Conservation (phyloP, 148 eudicot species). For the Chenopodium berlandieri region DNA sequence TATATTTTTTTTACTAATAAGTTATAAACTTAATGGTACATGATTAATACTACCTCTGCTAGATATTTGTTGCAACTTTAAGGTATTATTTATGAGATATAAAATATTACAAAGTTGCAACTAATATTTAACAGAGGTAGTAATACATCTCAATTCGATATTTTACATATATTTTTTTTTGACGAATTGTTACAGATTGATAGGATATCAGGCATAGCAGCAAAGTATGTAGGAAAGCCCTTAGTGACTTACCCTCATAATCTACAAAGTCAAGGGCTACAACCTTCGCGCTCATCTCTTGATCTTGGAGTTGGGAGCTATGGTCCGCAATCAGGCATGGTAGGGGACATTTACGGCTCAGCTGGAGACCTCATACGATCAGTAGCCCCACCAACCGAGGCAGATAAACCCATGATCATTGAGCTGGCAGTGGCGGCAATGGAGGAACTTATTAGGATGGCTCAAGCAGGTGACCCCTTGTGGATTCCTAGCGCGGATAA, state of each 20-base stretch:
- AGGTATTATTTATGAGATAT: too few relatives aligned
- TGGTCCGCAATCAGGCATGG: constrained; percentile 48
- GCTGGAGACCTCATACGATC: constrained; percentile 67
- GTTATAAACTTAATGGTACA: not conserved
- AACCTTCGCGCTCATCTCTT: constrained; percentile 55
- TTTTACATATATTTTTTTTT: not conserved
- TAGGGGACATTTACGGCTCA: constrained; percentile 74
- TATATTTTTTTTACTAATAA: too few relatives aligned
- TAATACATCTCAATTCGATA: not conserved
- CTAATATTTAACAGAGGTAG: too few relatives aligned
- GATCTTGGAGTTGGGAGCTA: constrained; percentile 64
- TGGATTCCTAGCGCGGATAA: constrained; percentile 59
- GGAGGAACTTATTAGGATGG: constrained; percentile 83
- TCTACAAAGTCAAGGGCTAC: constrained; percentile 34
- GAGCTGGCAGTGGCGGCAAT: constrained; percentile 94
- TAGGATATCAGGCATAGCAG: constrained; percentile 93
- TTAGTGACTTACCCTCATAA: constrained; percentile 51
- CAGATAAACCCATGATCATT: constrained; percentile 69
- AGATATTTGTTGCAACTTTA: too few relatives aligned
- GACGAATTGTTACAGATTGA: constrained; percentile 52
- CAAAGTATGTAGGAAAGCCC: constrained; percentile 92
- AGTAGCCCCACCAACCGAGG: constrained; percentile 67
- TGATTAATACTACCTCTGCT: too few relatives aligned
- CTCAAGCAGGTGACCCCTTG: constrained; percentile 75
- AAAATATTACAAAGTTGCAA: too few relatives aligned